Evolutionary conservation across 2,329 filamentous ascomycete genomes (phyloP).

Genomic region (Monosporascus ibericus): DNA sequence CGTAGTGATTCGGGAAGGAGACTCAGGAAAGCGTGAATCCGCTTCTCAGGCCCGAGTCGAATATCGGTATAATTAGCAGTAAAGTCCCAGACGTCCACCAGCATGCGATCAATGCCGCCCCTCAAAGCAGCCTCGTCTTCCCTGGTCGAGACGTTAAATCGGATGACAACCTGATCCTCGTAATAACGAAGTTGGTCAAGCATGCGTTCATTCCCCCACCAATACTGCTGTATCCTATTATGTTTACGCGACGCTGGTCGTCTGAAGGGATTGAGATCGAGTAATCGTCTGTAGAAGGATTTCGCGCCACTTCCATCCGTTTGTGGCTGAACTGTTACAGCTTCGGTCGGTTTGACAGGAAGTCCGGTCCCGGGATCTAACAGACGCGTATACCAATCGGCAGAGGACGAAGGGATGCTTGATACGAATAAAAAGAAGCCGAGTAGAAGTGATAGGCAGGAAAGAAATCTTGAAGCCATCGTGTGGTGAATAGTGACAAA

Average conservation of each 20-base stretch:
- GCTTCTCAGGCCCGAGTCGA: constrained; percentile 61
- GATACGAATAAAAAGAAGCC: background rate
- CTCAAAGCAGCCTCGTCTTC: constrained; percentile 63
- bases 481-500: background rate
- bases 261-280: constrained; percentile 15
- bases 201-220: constrained; percentile 20
- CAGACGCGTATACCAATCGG: background rate
- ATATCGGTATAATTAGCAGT: constrained; percentile 80
- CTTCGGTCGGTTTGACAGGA: background rate
- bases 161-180: constrained; percentile 76
- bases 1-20: constrained; percentile 72
- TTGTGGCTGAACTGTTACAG: background rate
- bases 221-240: constrained; percentile 13
- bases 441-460: background rate
- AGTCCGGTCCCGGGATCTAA: background rate
- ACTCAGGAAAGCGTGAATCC: constrained; percentile 70
- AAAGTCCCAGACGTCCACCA: constrained; percentile 88
- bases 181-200: constrained; percentile 47
- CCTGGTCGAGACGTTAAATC: constrained; percentile 68
- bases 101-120: constrained; percentile 65
- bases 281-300: constrained; percentile 21
- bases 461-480: background rate
- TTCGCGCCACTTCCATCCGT: background rate
- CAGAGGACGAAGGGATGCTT: background rate
- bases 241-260: constrained; percentile 12